A percentile compares a stretch with the other conserved stretches of the same genome.
phyloP scores from a whole-genome alignment of 2,329 filamentous ascomycete genomes.

The Aspergillus cejpii region DNA sequence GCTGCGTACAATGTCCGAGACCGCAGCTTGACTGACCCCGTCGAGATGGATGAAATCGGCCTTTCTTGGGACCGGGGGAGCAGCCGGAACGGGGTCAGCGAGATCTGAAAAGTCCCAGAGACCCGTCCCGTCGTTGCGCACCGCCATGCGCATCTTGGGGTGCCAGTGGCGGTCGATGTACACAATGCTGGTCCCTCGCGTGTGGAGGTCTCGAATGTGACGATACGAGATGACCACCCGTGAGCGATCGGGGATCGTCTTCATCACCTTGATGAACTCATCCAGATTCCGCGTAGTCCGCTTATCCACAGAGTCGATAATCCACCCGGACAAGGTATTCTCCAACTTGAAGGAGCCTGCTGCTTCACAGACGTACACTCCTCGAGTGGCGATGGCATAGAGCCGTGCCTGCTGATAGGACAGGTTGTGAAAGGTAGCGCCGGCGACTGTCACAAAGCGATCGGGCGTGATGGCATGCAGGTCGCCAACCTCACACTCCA shows the following conservation, averaged over 20 bases:
- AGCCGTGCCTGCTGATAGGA: slow-evolving; percentile 97
- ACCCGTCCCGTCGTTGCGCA: slow-evolving; percentile 82
- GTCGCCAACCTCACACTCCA: slow-evolving; percentile 79
- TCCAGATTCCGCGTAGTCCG: slow-evolving; percentile 82
- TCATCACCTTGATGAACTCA: slow-evolving; percentile 86
- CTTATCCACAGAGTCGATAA: slow-evolving; percentile 87
- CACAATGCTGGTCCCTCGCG: slow-evolving; percentile 84
- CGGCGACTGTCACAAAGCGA: slow-evolving; percentile 88
- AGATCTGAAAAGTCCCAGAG: slow-evolving; percentile 93
- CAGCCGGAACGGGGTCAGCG: slow-evolving; percentile 69
- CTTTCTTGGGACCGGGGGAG: slow-evolving; percentile 63
- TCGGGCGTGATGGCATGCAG: slow-evolving; percentile 93
- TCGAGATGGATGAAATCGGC: slow-evolving; percentile 90
- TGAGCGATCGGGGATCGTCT: slow-evolving; percentile 69
- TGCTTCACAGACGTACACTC: slow-evolving; percentile 91
- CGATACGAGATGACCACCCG: slow-evolving; percentile 93
- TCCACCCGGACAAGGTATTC: slow-evolving; percentile 82
- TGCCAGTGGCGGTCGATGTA: slow-evolving; percentile 95
- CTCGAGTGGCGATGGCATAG: slow-evolving; percentile 85
- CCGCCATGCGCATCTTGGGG: slow-evolving; percentile 84
- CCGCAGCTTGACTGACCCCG: slow-evolving; percentile 77
- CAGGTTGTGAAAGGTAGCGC: slow-evolving; percentile 88
- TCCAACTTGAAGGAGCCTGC: slow-evolving; percentile 94
- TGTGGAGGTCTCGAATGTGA: slow-evolving; percentile 90
- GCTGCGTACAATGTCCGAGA: slow-evolving; percentile 87